Base-by-base conservation (phyloP, 495 filamentous ascomycete species). In the Talaromyces trachyspermus region DNA sequence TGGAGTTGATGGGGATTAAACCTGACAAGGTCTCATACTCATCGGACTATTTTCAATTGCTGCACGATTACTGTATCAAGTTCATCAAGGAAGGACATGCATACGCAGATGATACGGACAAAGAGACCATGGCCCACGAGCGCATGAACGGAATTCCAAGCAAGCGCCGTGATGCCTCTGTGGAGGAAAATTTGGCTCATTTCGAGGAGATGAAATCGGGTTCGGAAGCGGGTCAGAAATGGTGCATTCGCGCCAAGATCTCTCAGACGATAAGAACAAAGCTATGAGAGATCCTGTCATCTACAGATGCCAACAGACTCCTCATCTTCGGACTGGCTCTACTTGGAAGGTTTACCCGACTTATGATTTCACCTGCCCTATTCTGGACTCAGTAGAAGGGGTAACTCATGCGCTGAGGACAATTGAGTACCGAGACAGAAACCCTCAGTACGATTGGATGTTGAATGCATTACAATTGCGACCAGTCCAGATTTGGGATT, bases 401-500 rank as follows among this genome's bases (percentile, higher is more conserved):
- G 87, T 97, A 42, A 96, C 92, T 10, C 92, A 97, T 61, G 92
- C 92, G 22, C 78, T 98, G 43, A 80, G 94, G 52, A 95, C 92
- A 1, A 96, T 89, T 49, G 92, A 98, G 72, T 98, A 97, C 71
- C 85, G 89, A 30, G 94, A 98, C 66, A 87, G 92, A 43, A 96
- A 98, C 65, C 84, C 88, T 9, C 91, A 95, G 69, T 98, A 97
- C 70, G 81, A 92, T 60, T 98, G 92, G 92, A 89, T 98, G 74
- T 61, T 94, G 25, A 81, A 95, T 49, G 78, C 87, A 0, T 76
- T 97, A 38, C 81, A 86, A 52, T 79, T 98, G 17, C 88, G 92
- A 42, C 70, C 80, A 50, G 92, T 97, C 10, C 80, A 96, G 64
- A 86, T 97, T 67, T 97, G 92, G 92, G 90, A 96, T 64, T 98